Percentiles rank a stretch among this genome's conserved stretches.
phyloP scores from a whole-genome alignment of 2,329 filamentous ascomycete species.

The Metarhizium guizhouense region DNA sequence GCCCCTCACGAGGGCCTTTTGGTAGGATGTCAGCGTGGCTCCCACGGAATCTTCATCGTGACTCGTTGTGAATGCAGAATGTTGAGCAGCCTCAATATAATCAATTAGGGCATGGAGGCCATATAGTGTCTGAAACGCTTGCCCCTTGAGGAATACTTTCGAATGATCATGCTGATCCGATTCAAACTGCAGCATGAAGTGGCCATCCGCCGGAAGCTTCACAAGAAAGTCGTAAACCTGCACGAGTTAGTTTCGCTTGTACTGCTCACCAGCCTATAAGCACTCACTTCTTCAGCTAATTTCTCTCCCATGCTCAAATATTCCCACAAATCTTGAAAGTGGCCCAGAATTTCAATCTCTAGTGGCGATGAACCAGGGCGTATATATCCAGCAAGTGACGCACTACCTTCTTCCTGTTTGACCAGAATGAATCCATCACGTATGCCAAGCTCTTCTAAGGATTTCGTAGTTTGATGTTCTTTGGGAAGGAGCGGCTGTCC shows the following conservation, averaged over 20 bases:
- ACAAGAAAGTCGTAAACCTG: slow-evolving; percentile 63
- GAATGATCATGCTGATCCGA: slow-evolving; percentile 41
- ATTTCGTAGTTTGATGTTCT: slow-evolving; percentile 48
- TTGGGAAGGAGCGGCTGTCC: slow-evolving; percentile 57
- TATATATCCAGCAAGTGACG: slow-evolving; percentile 32
- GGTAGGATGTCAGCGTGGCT: slow-evolving; percentile 5
- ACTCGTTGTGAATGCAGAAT: slow-evolving; percentile 18
- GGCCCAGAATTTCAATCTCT: slow-evolving; percentile 69
- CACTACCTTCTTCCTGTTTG: slow-evolving; percentile 44
- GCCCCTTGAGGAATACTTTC: slow-evolving; percentile 58
- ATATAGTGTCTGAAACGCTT: slow-evolving; percentile 67
- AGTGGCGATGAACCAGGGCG: slow-evolving; percentile 50
- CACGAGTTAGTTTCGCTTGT: slow-evolving; percentile 9
- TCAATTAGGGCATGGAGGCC: slow-evolving; percentile 58
- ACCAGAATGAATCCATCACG: slow-evolving; percentile 58
- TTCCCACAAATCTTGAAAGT: slow-evolving; percentile 77
- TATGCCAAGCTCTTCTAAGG: slow-evolving; percentile 60
- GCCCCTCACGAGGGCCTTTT: slow-evolving; percentile 26
- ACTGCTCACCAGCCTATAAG: background rate
- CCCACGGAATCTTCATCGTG: background rate
- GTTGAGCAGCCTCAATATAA: slow-evolving; percentile 42
- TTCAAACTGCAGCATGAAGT: slow-evolving; percentile 50
- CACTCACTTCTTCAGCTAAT: slow-evolving; percentile 55
- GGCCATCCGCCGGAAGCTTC: slow-evolving; percentile 59
- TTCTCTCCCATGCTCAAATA: slow-evolving; percentile 67